Evolutionary conservation across 345 rosid species (phyloP).

Genomic region (Hibiscus trionum): DNA sequence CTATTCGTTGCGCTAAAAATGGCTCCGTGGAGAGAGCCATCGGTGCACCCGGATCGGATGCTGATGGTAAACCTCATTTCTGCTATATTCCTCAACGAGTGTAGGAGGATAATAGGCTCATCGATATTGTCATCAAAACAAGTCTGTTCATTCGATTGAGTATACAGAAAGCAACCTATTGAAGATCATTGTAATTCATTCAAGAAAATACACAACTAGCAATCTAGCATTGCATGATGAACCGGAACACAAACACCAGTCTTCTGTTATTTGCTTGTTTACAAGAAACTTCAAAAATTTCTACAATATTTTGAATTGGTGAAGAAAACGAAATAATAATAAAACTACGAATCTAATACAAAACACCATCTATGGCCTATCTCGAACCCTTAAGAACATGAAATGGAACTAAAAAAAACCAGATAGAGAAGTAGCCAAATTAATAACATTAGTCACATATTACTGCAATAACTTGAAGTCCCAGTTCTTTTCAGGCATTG

Average conservation of each 20-base stretch:
- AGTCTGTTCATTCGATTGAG: slow-evolving; percentile 29
- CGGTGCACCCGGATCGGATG: not conserved
- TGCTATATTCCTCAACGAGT: not conserved
- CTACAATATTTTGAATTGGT: not conserved
- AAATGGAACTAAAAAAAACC: slow-evolving; percentile 6
- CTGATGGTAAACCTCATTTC: not conserved
- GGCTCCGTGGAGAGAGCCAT: not conserved
- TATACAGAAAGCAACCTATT: not conserved
- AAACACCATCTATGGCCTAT: slow-evolving; percentile 11
- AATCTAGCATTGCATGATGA: not conserved
- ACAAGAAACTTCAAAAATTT: slow-evolving; percentile 8
- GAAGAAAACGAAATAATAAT: not conserved
- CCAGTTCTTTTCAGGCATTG: not conserved
- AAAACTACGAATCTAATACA: not conserved
- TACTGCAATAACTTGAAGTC: not conserved
- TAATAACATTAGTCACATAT: not conserved
- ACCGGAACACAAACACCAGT: slow-evolving; percentile 8
- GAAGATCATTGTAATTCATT: not conserved
- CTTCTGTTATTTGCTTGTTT: not conserved
- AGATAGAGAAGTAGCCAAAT: not conserved
- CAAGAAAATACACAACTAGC: not conserved
- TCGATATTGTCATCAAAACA: slow-evolving; percentile 31
- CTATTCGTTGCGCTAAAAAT: not conserved
- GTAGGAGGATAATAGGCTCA: slow-evolving; percentile 65
- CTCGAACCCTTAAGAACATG: slow-evolving; percentile 9